phyloP scores from a whole-genome alignment of 192 early-diverging fungal species.

The Umbelopsis ramanniana region DNA sequence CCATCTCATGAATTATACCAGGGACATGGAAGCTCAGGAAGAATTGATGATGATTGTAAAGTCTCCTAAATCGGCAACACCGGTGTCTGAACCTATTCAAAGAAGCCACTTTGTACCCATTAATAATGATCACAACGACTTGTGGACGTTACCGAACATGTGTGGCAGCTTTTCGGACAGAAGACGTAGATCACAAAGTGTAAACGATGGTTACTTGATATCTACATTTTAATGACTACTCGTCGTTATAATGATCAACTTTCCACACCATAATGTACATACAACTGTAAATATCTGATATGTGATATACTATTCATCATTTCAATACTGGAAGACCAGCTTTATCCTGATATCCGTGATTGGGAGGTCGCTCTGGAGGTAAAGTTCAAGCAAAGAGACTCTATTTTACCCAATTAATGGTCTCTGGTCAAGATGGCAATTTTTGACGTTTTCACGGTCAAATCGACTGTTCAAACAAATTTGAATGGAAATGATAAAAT shows the following conservation, averaged over 20 bases:
- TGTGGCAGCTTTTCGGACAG: background rate
- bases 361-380: too few species aligned
- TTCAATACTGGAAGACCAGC: too few species aligned
- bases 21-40: constrained; percentile 10
- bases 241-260: too few species aligned
- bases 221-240: background rate
- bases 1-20: background rate
- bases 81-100: constrained; percentile 1
- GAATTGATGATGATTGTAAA: constrained; percentile 5
- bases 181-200: constrained; percentile 1
- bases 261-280: background rate
- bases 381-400: too few species aligned
- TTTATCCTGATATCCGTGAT: too few species aligned
- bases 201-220: background rate
- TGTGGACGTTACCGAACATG: background rate
- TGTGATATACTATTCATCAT: too few species aligned
- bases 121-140: background rate
- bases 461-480: background rate
- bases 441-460: background rate
- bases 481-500: background rate
- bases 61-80: background rate
- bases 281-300: background rate
- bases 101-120: background rate
- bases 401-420: background rate
- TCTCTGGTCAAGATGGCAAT: background rate